phyloP scores from a whole-genome alignment of 164 flowering plant genomes.

The grape (Vitis vinifera) region ASM3070453v1 NC_081816.1:5307001-5307500 shows the following conservation, averaged over 20 bases:
- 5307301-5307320: constrained; percentile 33
- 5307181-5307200: constrained; percentile 32
- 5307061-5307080: constrained; percentile 36
- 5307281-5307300: constrained; percentile 28
- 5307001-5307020: too few relatives aligned
- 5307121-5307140: constrained; percentile 39
- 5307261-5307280: constrained; percentile 32
- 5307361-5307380: constrained; percentile 10
- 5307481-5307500: too few relatives aligned
- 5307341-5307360: constrained; percentile 23
- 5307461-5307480: too few relatives aligned
- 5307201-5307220: constrained; percentile 26
- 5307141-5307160: constrained; percentile 29
- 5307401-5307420: constrained; percentile 28
- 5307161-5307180: constrained; percentile 37
- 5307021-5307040: constrained; percentile 5
- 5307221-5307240: constrained; percentile 24
- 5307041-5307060: constrained; percentile 15
- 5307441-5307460: constrained; percentile 14
- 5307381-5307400: constrained; percentile 35
- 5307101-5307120: constrained; percentile 35
- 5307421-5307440: constrained; percentile 35
- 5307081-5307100: constrained; percentile 36
- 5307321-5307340: constrained; percentile 34
- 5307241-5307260: constrained; percentile 28